Percentiles rank a stretch among this genome's conserved stretches.
These are phyloP conservation scores for Bombardia bombarda DNA, from an alignment of 495 filamentous ascomycete genomes.

Conservation along the genomic window DNA sequence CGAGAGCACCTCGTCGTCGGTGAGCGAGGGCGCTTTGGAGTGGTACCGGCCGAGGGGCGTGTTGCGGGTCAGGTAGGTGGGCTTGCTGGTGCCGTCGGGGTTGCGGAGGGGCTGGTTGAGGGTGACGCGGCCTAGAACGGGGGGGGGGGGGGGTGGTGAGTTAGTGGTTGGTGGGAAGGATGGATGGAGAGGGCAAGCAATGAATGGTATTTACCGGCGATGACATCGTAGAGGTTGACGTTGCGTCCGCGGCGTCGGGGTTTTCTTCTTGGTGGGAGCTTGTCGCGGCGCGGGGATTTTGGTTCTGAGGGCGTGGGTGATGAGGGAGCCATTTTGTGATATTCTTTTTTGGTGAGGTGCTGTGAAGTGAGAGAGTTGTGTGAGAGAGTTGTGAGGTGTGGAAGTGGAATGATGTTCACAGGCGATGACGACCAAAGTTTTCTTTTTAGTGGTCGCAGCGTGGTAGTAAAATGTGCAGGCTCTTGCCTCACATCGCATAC, in stretches of 20 bases:
- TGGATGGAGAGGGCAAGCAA: not conserved
- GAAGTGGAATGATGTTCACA: no score
- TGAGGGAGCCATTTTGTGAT: conserved; percentile 1
- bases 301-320: not conserved
- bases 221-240: conserved; percentile 68
- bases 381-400: no score
- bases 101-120: conserved; percentile 12
- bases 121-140: conserved; percentile 48
- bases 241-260: conserved; percentile 16
- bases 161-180: not conserved
- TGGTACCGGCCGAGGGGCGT: conserved; percentile 39
- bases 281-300: not conserved
- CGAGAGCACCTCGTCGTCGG: conserved; percentile 73
- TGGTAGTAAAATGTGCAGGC: no score
- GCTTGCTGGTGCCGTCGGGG: conserved; percentile 35
- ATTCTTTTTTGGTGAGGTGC: no score
- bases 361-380: no score
- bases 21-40: conserved; percentile 27
- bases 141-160: conserved; percentile 5
- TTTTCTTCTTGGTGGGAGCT: not conserved
- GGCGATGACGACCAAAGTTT: no score
- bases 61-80: conserved; percentile 39
- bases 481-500: no score
- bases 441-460: no score
- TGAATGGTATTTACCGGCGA: conserved; percentile 51